These are phyloP conservation scores for Luffa acutangula DNA, from an alignment of 306 rosid genomes.

Conservation along the genomic window DNA sequence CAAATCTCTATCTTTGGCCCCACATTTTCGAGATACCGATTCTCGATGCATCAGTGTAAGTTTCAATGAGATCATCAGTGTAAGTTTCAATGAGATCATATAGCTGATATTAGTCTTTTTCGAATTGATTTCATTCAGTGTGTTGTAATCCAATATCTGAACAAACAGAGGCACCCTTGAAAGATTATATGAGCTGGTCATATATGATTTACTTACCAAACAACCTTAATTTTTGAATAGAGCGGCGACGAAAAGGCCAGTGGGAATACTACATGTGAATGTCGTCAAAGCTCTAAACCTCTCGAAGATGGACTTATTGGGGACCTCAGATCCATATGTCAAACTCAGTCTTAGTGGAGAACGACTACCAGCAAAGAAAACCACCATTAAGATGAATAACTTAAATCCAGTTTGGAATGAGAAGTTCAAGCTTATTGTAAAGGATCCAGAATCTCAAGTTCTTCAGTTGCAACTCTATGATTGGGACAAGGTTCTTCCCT, in stretches of 20 bases:
- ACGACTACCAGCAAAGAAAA: conserved; percentile 65
- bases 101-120: not conserved
- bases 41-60: conserved; percentile 74
- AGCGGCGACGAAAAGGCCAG: conserved; percentile 68
- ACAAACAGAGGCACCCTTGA: not conserved
- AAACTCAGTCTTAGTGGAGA: conserved; percentile 69
- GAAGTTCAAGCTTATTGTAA: conserved; percentile 77
- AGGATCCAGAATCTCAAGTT: conserved; percentile 74
- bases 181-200: not conserved
- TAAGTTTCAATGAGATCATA: conserved; percentile 20
- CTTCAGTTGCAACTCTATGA: conserved; percentile 84
- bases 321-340: conserved; percentile 90
- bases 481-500: conserved; percentile 80
- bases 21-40: conserved; percentile 56
- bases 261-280: conserved; percentile 86
- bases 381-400: conserved; percentile 62
- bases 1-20: conserved; percentile 86
- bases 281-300: conserved; percentile 65
- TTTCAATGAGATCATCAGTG: conserved; percentile 19
- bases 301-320: conserved; percentile 75
- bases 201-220: not conserved
- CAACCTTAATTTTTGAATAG: conserved; percentile 15
- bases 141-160: not conserved
- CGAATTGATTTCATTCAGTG: not conserved
- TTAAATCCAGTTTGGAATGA: conserved; percentile 94